Evolutionary conservation across 164 flowering plant genomes (phyloP), one percentile per base, ranked within the genome.

Genomic region (Vitis labrusca): DNA sequence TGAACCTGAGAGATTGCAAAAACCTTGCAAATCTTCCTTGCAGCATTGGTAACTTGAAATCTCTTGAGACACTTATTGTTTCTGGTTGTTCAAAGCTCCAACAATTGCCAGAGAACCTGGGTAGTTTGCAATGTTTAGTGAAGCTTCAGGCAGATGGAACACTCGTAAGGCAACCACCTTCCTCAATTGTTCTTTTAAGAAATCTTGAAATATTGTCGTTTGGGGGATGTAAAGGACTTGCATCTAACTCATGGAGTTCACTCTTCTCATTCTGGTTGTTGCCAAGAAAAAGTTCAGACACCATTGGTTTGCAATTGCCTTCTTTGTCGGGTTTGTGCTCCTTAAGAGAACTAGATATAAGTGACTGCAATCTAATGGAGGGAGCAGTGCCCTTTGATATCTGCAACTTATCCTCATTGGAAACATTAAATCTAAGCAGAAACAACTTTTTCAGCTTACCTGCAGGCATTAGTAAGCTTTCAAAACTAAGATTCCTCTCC

Each of bases 371-470:
- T 14, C 9, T 67, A 17, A 10, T 9, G 19, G 30, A 58, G 11
- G 64, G 47, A 27, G 9, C 47, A 44, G 11, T 61, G 11, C 57
- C 64, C 2, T 1, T 14, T 2, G 49, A 29, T 15, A 13, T 59
- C 3, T 2, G 58, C 16, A 0, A 5, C 37, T 54, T 55, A 15
- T 63, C 62, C 9, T 54, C 50, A 12, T 19, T 70, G 16, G 13
- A n/a, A 10, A 10, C 0, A 2, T 54, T 70, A 47, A 14, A 48
- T 54, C 51, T 70, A 16, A 59, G 62, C 32, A 44, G 50, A n/a
- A 63, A 70, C 50, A 19, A 54, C 8, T 70, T 70, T 49, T 53
- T n/a, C 54, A 54, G 14, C 15, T 10, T 63, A 13, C 73, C 73
- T 0, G 17, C 7, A 8, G 54, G 62, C 60, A 54, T 70, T 27